A percentile compares a stretch with the other conserved stretches of the same genome.
These are phyloP conservation scores for Chaetoscypha palmicola DNA, from an alignment of 2,329 filamentous ascomycete genomes.

Conservation along the genomic window DNA sequence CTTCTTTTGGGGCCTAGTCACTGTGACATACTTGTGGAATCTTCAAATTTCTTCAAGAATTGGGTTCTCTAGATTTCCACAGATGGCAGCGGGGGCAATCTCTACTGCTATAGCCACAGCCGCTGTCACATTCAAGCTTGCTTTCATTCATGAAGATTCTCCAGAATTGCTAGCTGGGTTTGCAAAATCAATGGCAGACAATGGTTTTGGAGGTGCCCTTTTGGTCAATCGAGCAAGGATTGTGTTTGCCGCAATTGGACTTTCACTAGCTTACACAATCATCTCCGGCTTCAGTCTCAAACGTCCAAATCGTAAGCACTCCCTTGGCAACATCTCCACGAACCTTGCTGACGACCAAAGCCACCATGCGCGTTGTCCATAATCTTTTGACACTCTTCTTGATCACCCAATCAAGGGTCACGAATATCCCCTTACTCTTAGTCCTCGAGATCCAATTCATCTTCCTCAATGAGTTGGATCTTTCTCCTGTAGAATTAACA, in stretches of 20 bases:
- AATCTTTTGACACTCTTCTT: slow-evolving; percentile 71
- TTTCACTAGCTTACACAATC: slow-evolving; percentile 31
- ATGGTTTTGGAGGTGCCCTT: slow-evolving; percentile 18
- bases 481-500: slow-evolving; percentile 53
- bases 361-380: slow-evolving; percentile 45
- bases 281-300: slow-evolving; percentile 38
- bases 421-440: slow-evolving; percentile 80
- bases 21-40: slow-evolving; percentile 57
- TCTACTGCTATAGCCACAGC: slow-evolving; percentile 40
- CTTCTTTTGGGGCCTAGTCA: slow-evolving; percentile 68
- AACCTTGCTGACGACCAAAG: slow-evolving; percentile 14
- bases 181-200: slow-evolving; percentile 28
- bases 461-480: slow-evolving; percentile 40
- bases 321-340: neutral
- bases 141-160: slow-evolving; percentile 80
- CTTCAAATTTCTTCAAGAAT: slow-evolving; percentile 21
- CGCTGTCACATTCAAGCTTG: slow-evolving; percentile 79
- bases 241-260: slow-evolving; percentile 40
- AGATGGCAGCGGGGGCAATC: slow-evolving; percentile 25
- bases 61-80: slow-evolving; percentile 26
- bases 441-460: slow-evolving; percentile 60
- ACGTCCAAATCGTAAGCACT: slow-evolving; percentile 22
- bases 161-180: slow-evolving; percentile 63
- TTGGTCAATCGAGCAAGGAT: slow-evolving; percentile 34
- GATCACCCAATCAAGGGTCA: slow-evolving; percentile 76